Base-by-base conservation (phyloP, 1,139 yeast genomes). In the Diutina ranongensis region DNA sequence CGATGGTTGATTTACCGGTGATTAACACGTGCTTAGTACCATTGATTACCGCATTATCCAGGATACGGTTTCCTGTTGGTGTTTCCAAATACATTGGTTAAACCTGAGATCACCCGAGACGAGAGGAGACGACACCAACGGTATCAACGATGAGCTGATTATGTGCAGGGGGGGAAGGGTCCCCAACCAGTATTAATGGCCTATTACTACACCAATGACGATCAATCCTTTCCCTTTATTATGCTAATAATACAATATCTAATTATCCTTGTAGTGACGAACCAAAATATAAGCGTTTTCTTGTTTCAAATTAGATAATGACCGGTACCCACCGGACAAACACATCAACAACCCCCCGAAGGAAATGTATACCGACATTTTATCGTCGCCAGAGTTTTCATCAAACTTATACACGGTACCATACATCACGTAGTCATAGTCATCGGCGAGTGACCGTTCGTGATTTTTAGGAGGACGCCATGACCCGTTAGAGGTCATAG, bases 341-440 rank as follows among this genome's bases (percentile, higher is more conserved):
- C 97, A 83, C 80, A 92, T 76, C 58, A 92, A 72, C 55, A 92
- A 74, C 4, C 99, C 99, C 46, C 99, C 99, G 63, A 89, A 92
- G 5, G 97, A 88, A 51, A 88, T 84, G 62, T 87, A 92, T 25
- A 92, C 96, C 22, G 94, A 81, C 67, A 86, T 83, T 56, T 71
- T 69, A 57, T 78, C 83, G 58, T 79, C 83, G 51, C 78, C 83
- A 41, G 76, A 68, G 52, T 83, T 80, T 65, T 92, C 98, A 62
- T 92, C 97, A 60, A 94, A 92, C 63, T 92, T 88, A 72, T 94
- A 94, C 45, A 94, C 95, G 15, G 97, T 89, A 49, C 99, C 99
- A 63, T 89, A 83, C 97, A 92, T 92, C 55, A 92, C 97, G 57
- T 94, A 94, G 61, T 94, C 98, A 66, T 88, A 92, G 59, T 92